Evolutionary conservation across 2,329 filamentous ascomycete species (phyloP).

Genomic region (Fusarium sterilihyphosum): DNA sequence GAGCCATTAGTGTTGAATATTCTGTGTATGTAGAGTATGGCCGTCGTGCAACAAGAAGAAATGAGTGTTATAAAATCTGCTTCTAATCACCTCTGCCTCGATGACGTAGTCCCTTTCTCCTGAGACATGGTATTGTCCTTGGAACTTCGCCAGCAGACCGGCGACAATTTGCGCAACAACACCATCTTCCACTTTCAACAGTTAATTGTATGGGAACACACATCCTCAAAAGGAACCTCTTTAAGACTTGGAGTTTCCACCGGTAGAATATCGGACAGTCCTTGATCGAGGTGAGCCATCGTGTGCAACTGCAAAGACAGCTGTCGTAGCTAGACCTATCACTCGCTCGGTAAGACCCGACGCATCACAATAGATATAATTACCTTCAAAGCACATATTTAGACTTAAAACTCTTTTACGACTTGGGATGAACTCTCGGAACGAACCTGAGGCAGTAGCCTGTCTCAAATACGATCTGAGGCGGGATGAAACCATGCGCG

Average conservation of each 20-base stretch:
- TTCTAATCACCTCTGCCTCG: neutral
- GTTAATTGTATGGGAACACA: rapidly evolving
- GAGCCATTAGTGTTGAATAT: too few relatives aligned
- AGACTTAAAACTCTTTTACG: neutral
- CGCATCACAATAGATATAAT: neutral
- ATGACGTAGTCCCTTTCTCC: too few relatives aligned
- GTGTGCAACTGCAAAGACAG: neutral
- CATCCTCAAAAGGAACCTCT: rapidly evolving
- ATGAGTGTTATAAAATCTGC: rapidly evolving
- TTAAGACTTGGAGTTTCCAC: rapidly evolving
- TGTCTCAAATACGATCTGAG: neutral
- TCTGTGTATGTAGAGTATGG: neutral
- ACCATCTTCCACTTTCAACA: too few relatives aligned
- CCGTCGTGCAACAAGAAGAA: rapidly evolving
- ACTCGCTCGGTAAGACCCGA: rapidly evolving
- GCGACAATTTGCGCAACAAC: neutral
- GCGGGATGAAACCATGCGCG: constrained; percentile 14
- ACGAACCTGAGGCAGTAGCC: neutral
- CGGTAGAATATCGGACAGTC: rapidly evolving
- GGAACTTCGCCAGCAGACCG: neutral
- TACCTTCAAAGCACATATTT: neutral
- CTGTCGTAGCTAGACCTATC: rapidly evolving
- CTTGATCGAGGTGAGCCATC: neutral
- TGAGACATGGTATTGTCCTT: too few relatives aligned
- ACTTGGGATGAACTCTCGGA: neutral